Evolutionary conservation across 306 rosid genomes (phyloP).

Genomic region (Castanea mollissima): DNA sequence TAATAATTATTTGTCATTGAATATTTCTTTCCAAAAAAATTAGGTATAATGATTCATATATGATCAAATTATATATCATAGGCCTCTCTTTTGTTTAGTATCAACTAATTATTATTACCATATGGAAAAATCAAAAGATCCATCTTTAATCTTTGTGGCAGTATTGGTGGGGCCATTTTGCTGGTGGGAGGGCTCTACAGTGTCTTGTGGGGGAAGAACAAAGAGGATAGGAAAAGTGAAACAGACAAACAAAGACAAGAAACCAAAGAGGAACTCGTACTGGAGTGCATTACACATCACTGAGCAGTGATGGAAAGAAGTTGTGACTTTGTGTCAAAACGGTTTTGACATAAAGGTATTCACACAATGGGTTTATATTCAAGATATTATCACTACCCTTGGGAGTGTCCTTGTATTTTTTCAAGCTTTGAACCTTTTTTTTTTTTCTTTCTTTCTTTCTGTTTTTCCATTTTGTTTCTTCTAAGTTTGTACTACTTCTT

Average conservation of each 20-base stretch:
- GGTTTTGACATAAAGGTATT: background rate
- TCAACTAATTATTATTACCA: background rate
- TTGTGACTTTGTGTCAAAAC: background rate
- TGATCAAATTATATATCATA: background rate
- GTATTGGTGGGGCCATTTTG: constrained; percentile 73
- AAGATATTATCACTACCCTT: too few relatives aligned
- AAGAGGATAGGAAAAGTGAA: constrained; percentile 33
- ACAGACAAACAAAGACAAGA: constrained; percentile 27
- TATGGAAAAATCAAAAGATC: background rate
- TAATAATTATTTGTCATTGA: background rate
- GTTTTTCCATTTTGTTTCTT: background rate
- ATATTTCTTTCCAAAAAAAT: background rate
- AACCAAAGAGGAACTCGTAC: constrained; percentile 42
- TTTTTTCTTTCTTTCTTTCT: background rate
- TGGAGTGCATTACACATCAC: constrained; percentile 50
- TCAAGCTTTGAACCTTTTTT: background rate
- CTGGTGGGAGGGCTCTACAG: constrained; percentile 74
- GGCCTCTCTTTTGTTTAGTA: background rate
- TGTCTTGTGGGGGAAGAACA: constrained; percentile 86
- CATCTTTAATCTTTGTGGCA: constrained; percentile 19
- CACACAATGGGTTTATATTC: background rate
- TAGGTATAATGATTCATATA: too few relatives aligned
- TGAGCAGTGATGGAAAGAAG: constrained; percentile 21
- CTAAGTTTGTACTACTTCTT: background rate
- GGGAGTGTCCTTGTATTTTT: too few relatives aligned